Evolutionary conservation across 805 yeast genomes (phyloP).

Genomic region (Suhomyces canberraensis): DNA sequence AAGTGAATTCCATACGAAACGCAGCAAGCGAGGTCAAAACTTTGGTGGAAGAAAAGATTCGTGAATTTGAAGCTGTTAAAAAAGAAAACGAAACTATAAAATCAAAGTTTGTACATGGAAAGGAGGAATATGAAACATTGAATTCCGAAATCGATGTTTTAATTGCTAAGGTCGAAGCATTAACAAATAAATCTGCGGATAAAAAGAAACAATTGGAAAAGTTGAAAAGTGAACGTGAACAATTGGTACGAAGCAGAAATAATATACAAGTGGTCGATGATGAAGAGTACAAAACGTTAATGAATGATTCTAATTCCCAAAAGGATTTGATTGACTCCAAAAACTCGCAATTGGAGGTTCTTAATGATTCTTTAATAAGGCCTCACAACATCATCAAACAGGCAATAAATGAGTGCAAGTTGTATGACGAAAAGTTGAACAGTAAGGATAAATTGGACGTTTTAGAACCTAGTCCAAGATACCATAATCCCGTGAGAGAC

Average conservation of each 20-base stretch:
- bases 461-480: slow-evolving; percentile 32
- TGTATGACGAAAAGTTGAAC: slow-evolving; percentile 20
- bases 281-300: slow-evolving; percentile 18
- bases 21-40: slow-evolving; percentile 6
- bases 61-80: slow-evolving; percentile 5
- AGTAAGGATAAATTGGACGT: slow-evolving; percentile 52
- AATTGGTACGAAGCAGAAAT: slow-evolving; percentile 17
- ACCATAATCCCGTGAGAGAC: slow-evolving; percentile 31
- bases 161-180: slow-evolving; percentile 8
- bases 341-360: slow-evolving; percentile 8
- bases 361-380: slow-evolving; percentile 9
- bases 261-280: slow-evolving; percentile 28
- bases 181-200: slow-evolving; percentile 9
- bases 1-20: slow-evolving; percentile 22
- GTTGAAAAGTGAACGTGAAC: slow-evolving; percentile 8
- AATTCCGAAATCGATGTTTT: slow-evolving; percentile 20
- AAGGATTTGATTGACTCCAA: slow-evolving; percentile 13
- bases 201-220: slow-evolving; percentile 11
- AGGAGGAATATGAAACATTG: slow-evolving; percentile 3
- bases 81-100: slow-evolving; percentile 7
- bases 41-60: slow-evolving; percentile 8
- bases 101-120: slow-evolving; percentile 4
- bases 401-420: slow-evolving; percentile 11
- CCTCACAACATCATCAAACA: slow-evolving; percentile 7
- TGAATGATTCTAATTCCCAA: slow-evolving; percentile 19